A percentile compares a stretch with the other conserved stretches of the same genome.
phyloP scores from a whole-genome alignment of 2,329 filamentous ascomycete genomes.

The Aspergillus japonicus region DNA sequence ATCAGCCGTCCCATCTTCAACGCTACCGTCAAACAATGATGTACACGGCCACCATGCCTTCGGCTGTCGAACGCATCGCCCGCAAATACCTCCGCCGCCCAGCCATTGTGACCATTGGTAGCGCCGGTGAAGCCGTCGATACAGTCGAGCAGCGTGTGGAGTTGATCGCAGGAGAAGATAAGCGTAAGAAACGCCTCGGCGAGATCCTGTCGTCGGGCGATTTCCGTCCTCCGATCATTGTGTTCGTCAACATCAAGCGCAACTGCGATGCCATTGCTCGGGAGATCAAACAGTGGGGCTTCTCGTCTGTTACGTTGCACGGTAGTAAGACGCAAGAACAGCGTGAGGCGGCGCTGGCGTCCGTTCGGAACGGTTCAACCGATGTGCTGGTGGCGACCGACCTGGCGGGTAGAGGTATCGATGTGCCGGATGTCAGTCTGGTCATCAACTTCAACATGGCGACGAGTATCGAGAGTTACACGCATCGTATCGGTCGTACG shows the following conservation, averaged over 20 bases:
- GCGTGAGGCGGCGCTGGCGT: constrained; percentile 84
- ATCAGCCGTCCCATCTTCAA: constrained; percentile 47
- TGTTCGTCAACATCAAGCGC: constrained; percentile 99
- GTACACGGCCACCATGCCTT: constrained; percentile 99
- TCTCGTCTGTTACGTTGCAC: constrained; percentile 85
- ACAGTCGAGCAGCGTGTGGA: constrained; percentile 97
- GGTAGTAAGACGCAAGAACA: constrained; percentile 97
- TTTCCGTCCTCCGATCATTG: constrained; percentile 88
- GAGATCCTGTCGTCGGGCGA: constrained; percentile 81
- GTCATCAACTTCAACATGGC: constrained; percentile 99
- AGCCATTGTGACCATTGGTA: constrained; percentile 91
- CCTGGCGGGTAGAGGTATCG: constrained; percentile 93
- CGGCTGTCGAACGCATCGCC: constrained; percentile 90
- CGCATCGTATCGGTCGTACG: constrained; percentile 92
- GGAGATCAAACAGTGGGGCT: constrained; percentile 93
- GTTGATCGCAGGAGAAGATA: constrained; percentile 86
- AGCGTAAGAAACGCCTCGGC: constrained; percentile 90
- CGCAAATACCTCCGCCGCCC: constrained; percentile 92
- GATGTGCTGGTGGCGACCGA: constrained; percentile 95
- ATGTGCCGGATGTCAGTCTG: constrained; percentile 88
- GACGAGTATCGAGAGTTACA: constrained; percentile 87
- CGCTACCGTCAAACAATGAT: constrained; percentile 98
- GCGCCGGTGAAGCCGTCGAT: constrained; percentile 91
- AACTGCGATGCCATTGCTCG: constrained; percentile 94
- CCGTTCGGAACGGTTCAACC: constrained; percentile 75